Base-by-base conservation (phyloP, 169 alveolate genomes). In the Cryptosporidium viatorum region DNA sequence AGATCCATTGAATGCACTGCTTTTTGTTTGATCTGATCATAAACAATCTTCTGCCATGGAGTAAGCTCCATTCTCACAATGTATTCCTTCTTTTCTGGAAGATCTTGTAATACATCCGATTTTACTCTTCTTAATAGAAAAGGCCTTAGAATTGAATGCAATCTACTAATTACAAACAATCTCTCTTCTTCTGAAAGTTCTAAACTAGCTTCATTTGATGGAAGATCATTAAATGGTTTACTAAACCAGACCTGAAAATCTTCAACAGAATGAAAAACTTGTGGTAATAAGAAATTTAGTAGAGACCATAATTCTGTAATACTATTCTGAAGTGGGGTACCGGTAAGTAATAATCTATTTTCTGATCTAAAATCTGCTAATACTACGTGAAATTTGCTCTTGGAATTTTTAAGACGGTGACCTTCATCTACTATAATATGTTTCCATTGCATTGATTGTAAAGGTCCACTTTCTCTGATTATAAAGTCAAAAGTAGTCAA, bases 381-480 rank as follows among this genome's bases (percentile, higher is more conserved):
- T 62, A 80, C 74, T 31, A 80, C 75, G 23, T 80, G 89, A 62
- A 80, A 80, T 84, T 96, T 96, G 41, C 96, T 92, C 86, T 94
- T 94, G 33, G 94, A 92, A 91, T 96, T 96, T 80, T 96, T 96
- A 96, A 96, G 94, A 84, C 97, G 92, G 85, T 96, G 98, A 6
- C 97, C 98, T 91, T 96, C 98, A 93, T 96, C 98, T 16, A 96
- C 97, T 69, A 96, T 94, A 16, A 96, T 95, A 86, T 96, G 96
- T 75, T 93, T 93, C 98, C 98, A 96, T n/a, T 59, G 75, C 35
- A 80, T 62, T 21, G 80, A 43, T 65, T 80, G 89, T 39, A 80
- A 41, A 26, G 75, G 18, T 7, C 70, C 70, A n/a, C 75, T 87
- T 67, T 91, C 91, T 52, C 87, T 84, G 23, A 92, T 86, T 3